Conservation (phyloP, 768 basidiomycete species). For the Leccinum subgranulosum region DNA sequence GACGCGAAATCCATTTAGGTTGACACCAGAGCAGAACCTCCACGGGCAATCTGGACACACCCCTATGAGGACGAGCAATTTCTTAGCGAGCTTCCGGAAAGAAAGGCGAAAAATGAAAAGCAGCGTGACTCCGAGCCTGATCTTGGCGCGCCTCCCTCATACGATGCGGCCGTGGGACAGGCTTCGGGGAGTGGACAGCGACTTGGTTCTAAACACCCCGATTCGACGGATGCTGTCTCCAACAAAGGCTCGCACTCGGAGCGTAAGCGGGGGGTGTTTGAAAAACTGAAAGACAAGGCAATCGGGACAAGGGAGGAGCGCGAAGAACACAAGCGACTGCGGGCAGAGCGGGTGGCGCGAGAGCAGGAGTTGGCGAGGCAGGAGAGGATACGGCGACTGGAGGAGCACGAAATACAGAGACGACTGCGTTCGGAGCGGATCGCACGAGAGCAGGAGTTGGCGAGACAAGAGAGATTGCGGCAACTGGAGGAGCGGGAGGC, state of each 20-base stretch:
- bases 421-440: constrained; percentile 31
- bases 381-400: constrained; percentile 18
- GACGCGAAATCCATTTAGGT: constrained; percentile 40
- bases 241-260: constrained; percentile 9
- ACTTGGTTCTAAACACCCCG: not conserved
- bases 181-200: constrained; percentile 23
- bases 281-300: constrained; percentile 59
- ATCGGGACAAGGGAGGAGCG: constrained; percentile 65
- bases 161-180: constrained; percentile 26
- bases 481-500: constrained; percentile 31
- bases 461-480: constrained; percentile 17
- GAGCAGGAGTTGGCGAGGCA: constrained; percentile 17
- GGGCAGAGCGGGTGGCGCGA: constrained; percentile 28
- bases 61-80: constrained; percentile 69
- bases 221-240: not conserved
- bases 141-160: constrained; percentile 25
- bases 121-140: not conserved
- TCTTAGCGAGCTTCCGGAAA: constrained; percentile 52
- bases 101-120: constrained; percentile 34
- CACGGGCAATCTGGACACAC: constrained; percentile 69
- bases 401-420: constrained; percentile 32
- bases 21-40: constrained; percentile 59
- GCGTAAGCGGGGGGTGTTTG: constrained; percentile 53
- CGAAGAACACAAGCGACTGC: constrained; percentile 38
- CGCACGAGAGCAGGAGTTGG: constrained; percentile 20